Evolutionary conservation across 495 filamentous ascomycete genomes (phyloP).

Genomic region (Aspergillus biplanus): DNA sequence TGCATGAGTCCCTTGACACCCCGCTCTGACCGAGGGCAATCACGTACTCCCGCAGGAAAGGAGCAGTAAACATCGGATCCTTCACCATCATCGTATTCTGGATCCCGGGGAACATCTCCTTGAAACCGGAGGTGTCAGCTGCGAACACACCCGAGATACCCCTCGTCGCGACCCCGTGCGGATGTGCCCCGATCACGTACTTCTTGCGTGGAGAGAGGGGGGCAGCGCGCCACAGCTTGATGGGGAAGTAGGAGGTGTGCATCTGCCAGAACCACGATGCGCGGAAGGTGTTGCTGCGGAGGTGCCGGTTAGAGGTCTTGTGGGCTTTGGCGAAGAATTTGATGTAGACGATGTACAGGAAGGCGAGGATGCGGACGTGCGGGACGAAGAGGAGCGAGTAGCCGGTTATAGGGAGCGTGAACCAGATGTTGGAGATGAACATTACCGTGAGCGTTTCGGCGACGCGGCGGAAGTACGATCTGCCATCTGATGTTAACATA

Average conservation of each 20-base stretch:
- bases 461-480: conserved; percentile 15
- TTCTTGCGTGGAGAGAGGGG: conserved; percentile 69
- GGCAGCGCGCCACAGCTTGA: conserved; percentile 21
- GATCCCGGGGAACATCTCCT: conserved; percentile 83
- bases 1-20: conserved; percentile 31
- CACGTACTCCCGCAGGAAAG: conserved; percentile 29
- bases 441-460: conserved; percentile 21
- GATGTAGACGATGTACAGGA: conserved; percentile 78
- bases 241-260: conserved; percentile 30
- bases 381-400: conserved; percentile 29
- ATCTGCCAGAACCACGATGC: conserved; percentile 43
- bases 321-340: conserved; percentile 68
- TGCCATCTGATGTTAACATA: neutral
- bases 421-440: conserved; percentile 28
- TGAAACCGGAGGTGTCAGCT: conserved; percentile 79
- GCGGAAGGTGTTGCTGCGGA: conserved; percentile 70
- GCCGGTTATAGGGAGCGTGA: conserved; percentile 23
- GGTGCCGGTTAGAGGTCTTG: conserved; percentile 63
- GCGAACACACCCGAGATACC: conserved; percentile 80
- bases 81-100: conserved; percentile 55
- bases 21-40: conserved; percentile 24
- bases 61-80: conserved; percentile 22
- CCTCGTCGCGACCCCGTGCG: conserved; percentile 84
- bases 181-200: conserved; percentile 91
- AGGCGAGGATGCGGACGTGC: conserved; percentile 25